A percentile compares a stretch with the other conserved stretches of the same genome.
Conservation (phyloP, 805 yeast genomes). For the Candida boleticola region DNA sequence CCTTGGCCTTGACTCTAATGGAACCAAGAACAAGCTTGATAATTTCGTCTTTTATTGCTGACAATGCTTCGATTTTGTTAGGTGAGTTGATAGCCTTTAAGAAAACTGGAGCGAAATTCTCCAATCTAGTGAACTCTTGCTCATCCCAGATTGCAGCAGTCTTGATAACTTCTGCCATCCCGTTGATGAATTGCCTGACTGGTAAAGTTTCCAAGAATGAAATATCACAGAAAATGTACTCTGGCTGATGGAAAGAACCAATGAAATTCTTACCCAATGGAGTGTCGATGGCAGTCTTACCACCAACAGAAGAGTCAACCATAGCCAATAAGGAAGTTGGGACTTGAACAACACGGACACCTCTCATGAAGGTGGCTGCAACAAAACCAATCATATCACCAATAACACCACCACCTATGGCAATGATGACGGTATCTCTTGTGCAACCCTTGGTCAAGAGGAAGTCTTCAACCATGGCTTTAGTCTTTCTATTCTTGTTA, state of each 20-base stretch:
- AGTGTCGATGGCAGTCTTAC: slow-evolving; percentile 97
- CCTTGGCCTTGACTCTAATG: slow-evolving; percentile 87
- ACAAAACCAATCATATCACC: slow-evolving; percentile 99
- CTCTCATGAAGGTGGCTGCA: slow-evolving; percentile 99
- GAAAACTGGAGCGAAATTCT: slow-evolving; percentile 67
- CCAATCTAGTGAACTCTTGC: slow-evolving; percentile 80
- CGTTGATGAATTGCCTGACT: slow-evolving; percentile 90
- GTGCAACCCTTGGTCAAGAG: slow-evolving; percentile 83
- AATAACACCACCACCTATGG: slow-evolving; percentile 97
- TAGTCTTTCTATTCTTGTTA: slow-evolving; percentile 82
- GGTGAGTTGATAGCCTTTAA: slow-evolving; percentile 30
- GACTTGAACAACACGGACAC: slow-evolving; percentile 88
- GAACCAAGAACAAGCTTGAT: slow-evolving; percentile 81
- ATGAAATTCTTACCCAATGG: slow-evolving; percentile 93
- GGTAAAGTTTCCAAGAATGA: slow-evolving; percentile 86
- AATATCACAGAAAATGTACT: slow-evolving; percentile 82
- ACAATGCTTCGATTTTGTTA: slow-evolving; percentile 60
- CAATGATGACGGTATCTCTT: slow-evolving; percentile 89
- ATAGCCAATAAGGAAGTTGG: slow-evolving; percentile 93
- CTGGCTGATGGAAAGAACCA: slow-evolving; percentile 98
- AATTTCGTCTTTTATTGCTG: slow-evolving; percentile 69
- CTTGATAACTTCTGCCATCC: slow-evolving; percentile 97
- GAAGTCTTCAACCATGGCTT: slow-evolving; percentile 91
- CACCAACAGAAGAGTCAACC: slow-evolving; percentile 99
- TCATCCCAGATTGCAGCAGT: slow-evolving; percentile 99